Conservation (phyloP, 1,139 yeast genomes). For the Chernovozyma aurita region DNA sequence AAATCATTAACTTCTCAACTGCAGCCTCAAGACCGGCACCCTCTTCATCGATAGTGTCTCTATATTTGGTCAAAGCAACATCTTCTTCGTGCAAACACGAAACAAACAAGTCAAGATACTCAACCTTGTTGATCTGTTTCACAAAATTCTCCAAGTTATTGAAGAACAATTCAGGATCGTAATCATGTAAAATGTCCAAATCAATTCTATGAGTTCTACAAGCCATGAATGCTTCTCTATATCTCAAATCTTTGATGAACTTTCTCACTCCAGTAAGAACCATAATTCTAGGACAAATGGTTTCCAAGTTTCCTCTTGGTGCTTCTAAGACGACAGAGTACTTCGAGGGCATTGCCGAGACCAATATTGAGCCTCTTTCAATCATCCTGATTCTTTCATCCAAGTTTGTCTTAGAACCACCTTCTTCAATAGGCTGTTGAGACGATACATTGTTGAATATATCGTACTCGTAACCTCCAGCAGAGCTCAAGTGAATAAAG, state of each 20-base stretch:
- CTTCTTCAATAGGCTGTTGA: conserved; percentile 10
- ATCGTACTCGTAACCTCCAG: conserved; percentile 26
- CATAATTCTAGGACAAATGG: conserved; percentile 89
- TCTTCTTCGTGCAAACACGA: conserved; percentile 86
- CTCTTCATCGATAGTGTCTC: conserved; percentile 47
- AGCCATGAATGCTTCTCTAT: conserved; percentile 66
- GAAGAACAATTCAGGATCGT: conserved; percentile 66
- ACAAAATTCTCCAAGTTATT: conserved; percentile 66
- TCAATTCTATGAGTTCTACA: conserved; percentile 93
- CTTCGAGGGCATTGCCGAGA: conserved; percentile 77
- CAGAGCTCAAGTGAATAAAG: conserved; percentile 65
- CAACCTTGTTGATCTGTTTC: conserved; percentile 64
- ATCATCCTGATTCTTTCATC: conserved; percentile 88
- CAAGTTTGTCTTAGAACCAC: conserved; percentile 9
- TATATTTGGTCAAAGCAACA: conserved; percentile 77
- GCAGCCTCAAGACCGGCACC: conserved; percentile 8
- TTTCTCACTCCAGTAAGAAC: conserved; percentile 80
- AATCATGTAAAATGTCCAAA: conserved; percentile 84
- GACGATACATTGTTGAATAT: conserved; percentile 16
- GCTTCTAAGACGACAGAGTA: conserved; percentile 87
- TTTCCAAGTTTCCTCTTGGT: conserved; percentile 93
- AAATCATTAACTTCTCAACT: conserved; percentile 9
- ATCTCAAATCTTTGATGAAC: conserved; percentile 54
- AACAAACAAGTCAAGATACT: conserved; percentile 79
- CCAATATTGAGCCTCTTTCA: conserved; percentile 85